A percentile compares a stretch with the other conserved stretches of the same genome.
Conservation (phyloP, 805 yeast genomes). For the Saturnispora saitoi region DNA sequence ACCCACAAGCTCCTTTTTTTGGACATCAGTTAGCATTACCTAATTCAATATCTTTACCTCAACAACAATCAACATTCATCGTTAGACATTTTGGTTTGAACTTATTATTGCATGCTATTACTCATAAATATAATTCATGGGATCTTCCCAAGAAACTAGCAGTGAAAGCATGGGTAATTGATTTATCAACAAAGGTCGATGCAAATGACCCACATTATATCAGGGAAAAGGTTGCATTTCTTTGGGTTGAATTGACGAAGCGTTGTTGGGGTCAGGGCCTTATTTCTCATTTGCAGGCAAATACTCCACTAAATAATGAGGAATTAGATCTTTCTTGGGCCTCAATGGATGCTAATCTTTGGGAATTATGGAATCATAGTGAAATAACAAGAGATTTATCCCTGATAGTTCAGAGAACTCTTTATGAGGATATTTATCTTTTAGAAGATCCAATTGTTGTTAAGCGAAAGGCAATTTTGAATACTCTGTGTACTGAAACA, state of each 20-base stretch:
- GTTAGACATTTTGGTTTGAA: constrained; percentile 89
- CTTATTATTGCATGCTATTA: constrained; percentile 64
- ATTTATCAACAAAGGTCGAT: constrained; percentile 53
- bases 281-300: constrained; percentile 14
- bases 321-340: constrained; percentile 67
- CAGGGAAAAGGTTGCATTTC: constrained; percentile 78
- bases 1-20: constrained; percentile 84
- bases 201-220: constrained; percentile 79
- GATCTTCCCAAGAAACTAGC: constrained; percentile 51
- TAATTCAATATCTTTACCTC: constrained; percentile 23
- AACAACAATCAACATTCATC: constrained; percentile 38
- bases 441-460: constrained; percentile 88
- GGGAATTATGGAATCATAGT: constrained; percentile 63
- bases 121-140: constrained; percentile 46
- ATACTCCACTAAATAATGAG: constrained; percentile 16
- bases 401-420: constrained; percentile 67
- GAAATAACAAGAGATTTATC: constrained; percentile 65
- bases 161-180: constrained; percentile 77
- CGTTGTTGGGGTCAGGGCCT: constrained; percentile 80
- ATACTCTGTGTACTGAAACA: constrained; percentile 77
- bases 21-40: constrained; percentile 77
- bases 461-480: constrained; percentile 64
- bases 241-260: constrained; percentile 90
- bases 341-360: constrained; percentile 73
- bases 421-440: constrained; percentile 88